A percentile compares a stretch with the other conserved stretches of the same genome.
These are phyloP conservation scores for Quercus cerris DNA, from an alignment of 306 rosid genomes.

Conservation along the genomic window DNA sequence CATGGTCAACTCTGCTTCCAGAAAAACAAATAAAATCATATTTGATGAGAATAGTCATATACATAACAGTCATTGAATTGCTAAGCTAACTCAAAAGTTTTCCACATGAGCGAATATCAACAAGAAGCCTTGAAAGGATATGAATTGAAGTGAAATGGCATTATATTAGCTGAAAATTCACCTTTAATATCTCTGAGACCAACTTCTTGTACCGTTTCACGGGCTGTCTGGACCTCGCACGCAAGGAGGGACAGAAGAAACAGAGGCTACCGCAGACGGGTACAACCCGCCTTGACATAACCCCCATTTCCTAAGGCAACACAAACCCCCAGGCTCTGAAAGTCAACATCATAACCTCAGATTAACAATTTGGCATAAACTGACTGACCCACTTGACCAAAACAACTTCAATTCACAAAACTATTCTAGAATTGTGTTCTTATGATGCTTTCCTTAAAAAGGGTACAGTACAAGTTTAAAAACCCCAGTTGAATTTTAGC, in stretches of 20 bases:
- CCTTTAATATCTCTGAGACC: slow-evolving; percentile 87
- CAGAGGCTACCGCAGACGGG: slow-evolving; percentile 94
- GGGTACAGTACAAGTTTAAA: slow-evolving; percentile 2
- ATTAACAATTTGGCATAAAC: slow-evolving; percentile 2
- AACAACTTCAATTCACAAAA: slow-evolving; percentile 16
- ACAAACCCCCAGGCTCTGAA: slow-evolving; percentile 34
- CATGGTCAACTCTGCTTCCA: not conserved
- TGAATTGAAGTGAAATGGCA: not conserved
- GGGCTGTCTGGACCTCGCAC: slow-evolving; percentile 92
- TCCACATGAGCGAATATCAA: not conserved
- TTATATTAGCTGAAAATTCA: slow-evolving; percentile 23
- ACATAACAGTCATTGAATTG: not conserved
- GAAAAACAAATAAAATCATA: not conserved
- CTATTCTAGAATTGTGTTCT: not conserved
- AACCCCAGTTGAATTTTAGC: slow-evolving; percentile 26
- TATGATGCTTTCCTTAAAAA: not conserved
- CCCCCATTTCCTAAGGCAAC: slow-evolving; percentile 66
- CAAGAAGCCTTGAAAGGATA: slow-evolving; percentile 7
- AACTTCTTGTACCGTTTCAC: slow-evolving; percentile 93
- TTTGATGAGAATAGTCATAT: not conserved
- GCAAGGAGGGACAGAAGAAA: slow-evolving; percentile 79
- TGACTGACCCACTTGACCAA: not conserved
- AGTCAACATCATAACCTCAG: slow-evolving; percentile 23
- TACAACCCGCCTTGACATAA: slow-evolving; percentile 95
- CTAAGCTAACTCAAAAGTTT: not conserved